Percentiles rank a stretch among this genome's conserved stretches.
Evolutionary conservation across 495 filamentous ascomycete species (phyloP).

Genomic region (Penicillium robsamsonii): DNA sequence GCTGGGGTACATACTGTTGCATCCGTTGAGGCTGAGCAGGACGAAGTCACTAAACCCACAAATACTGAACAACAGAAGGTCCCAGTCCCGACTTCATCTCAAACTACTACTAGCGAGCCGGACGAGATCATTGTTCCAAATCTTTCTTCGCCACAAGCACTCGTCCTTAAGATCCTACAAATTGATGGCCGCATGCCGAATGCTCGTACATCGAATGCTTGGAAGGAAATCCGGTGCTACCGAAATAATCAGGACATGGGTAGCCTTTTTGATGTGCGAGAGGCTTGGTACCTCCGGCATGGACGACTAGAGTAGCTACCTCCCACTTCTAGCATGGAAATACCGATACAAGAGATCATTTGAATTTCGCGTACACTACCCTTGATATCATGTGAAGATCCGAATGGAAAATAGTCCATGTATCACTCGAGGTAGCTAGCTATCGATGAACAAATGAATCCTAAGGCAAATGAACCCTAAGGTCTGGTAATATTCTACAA

Average conservation of each 20-base stretch:
- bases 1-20: too few species aligned
- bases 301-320: slow-evolving; percentile 8
- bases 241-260: slow-evolving; percentile 58
- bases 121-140: slow-evolving; percentile 35
- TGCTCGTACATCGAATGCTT: slow-evolving; percentile 47
- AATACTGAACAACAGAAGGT: slow-evolving; percentile 4
- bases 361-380: background rate
- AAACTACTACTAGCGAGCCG: slow-evolving; percentile 1
- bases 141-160: slow-evolving; percentile 28
- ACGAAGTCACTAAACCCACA: background rate
- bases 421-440: background rate
- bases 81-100: background rate
- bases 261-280: slow-evolving; percentile 52
- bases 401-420: background rate
- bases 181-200: slow-evolving; percentile 34
- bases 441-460: background rate
- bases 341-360: background rate
- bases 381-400: background rate
- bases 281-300: slow-evolving; percentile 40
- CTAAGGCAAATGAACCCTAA: too few species aligned
- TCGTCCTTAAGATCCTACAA: slow-evolving; percentile 41
- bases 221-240: slow-evolving; percentile 51
- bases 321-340: slow-evolving; percentile 3
- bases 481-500: background rate
- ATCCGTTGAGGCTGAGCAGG: background rate